phyloP scores from a whole-genome alignment of 805 yeast genomes.

The Metschnikowia shivogae region DNA sequence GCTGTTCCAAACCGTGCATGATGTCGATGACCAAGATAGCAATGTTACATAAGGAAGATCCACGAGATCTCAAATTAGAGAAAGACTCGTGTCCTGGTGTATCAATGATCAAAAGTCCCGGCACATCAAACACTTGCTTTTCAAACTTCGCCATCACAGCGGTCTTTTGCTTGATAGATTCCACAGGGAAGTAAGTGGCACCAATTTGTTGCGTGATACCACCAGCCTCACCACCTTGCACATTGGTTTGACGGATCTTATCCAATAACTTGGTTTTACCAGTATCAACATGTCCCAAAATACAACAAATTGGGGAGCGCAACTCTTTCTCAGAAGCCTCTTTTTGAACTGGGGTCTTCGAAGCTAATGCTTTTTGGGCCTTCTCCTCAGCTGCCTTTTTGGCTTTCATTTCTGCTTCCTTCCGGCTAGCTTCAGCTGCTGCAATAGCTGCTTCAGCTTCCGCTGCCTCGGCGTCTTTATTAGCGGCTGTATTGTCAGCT shows the following conservation, averaged over 20 bases:
- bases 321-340: conserved; percentile 46
- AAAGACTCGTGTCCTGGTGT: conserved; percentile 99
- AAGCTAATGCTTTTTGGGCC: conserved; percentile 23
- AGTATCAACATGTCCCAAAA: conserved; percentile 98
- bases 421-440: conserved; percentile 9
- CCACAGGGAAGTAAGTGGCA: conserved; percentile 98
- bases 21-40: conserved; percentile 98
- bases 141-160: conserved; percentile 85
- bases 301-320: conserved; percentile 99
- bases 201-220: conserved; percentile 99
- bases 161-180: conserved; percentile 86
- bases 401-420: conserved; percentile 16
- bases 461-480: conserved; percentile 4
- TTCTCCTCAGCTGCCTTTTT: conserved; percentile 26
- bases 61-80: conserved; percentile 95
- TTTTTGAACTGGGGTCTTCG: conserved; percentile 10
- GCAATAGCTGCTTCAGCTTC: conserved; percentile 16
- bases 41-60: conserved; percentile 98
- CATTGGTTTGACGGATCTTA: conserved; percentile 97
- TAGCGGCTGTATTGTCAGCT: conserved; percentile 8
- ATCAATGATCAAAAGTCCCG: conserved; percentile 94
- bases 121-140: conserved; percentile 85
- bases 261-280: conserved; percentile 98
- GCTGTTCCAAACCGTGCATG: conserved; percentile 99
- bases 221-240: conserved; percentile 99